A percentile compares a stretch with the other conserved stretches of the same genome.
Evolutionary conservation across 176 grass and related monocot genomes (phyloP).

Genomic region (Otatea glauca): DNA sequence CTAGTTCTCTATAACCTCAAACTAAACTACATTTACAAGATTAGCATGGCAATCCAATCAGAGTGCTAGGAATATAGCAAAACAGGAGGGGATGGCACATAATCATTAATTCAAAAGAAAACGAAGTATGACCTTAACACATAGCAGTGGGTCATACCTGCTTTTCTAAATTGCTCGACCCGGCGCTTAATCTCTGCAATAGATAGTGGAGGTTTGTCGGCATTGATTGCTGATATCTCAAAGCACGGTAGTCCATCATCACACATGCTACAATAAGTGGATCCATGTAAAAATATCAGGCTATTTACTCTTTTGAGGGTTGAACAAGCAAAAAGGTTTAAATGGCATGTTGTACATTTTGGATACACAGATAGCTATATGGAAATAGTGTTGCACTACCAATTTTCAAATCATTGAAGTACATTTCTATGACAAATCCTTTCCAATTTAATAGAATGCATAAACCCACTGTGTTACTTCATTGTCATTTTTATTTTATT

Average conservation of each 20-base stretch:
- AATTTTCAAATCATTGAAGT: slow-evolving; percentile 8
- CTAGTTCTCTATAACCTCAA: slow-evolving; percentile 1
- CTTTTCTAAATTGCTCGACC: slow-evolving; percentile 86
- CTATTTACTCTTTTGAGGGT: slow-evolving; percentile 5
- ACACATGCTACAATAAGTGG: slow-evolving; percentile 66
- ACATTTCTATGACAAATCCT: neutral
- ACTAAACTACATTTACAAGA: slow-evolving; percentile 5
- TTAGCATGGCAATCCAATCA: slow-evolving; percentile 9
- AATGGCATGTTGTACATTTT: neutral
- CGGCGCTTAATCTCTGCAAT: slow-evolving; percentile 77
- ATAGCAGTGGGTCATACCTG: slow-evolving; percentile 55
- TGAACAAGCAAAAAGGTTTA: neutral
- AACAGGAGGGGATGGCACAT: neutral
- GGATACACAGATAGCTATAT: neutral
- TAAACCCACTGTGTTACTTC: neutral
- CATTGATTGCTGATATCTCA: slow-evolving; percentile 96
- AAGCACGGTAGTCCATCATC: slow-evolving; percentile 81
- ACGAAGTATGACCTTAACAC: neutral
- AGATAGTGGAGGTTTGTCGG: slow-evolving; percentile 84
- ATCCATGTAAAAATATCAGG: slow-evolving; percentile 6
- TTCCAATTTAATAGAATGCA: slow-evolving; percentile 6
- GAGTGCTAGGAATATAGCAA: neutral
- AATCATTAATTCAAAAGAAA: slow-evolving; percentile 14
- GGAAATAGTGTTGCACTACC: neutral
- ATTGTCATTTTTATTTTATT: slow-evolving; percentile 30